These are phyloP conservation scores for Chaetomium sp. DNA, from an alignment of 2,329 filamentous ascomycete species.

Conservation along the genomic window DNA sequence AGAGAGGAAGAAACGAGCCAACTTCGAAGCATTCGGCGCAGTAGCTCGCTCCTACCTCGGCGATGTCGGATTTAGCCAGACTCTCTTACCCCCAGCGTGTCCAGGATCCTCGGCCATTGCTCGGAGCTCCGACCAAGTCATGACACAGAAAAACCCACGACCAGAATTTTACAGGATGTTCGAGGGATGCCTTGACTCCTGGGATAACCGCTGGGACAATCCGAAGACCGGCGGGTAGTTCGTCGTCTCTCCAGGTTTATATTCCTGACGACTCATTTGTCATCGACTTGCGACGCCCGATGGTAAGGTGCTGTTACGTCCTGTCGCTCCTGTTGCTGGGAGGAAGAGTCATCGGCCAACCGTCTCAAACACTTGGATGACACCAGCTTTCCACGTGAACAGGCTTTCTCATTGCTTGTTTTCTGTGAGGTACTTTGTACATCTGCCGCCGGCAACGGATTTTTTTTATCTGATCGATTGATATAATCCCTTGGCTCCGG, in stretches of 20 bases:
- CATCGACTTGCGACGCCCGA: conserved; percentile 1
- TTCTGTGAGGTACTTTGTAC: no score
- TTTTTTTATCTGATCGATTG: conserved; percentile 20
- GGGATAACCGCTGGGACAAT: background rate
- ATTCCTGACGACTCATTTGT: background rate
- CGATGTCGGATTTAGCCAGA: conserved; percentile 9
- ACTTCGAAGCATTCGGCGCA: no score
- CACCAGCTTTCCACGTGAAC: no score
- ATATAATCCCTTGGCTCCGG: no score
- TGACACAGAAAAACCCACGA: conserved; percentile 1
- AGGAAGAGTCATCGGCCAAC: background rate
- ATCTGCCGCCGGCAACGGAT: no score
- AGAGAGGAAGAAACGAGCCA: no score
- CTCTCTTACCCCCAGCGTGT: background rate
- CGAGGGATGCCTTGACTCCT: background rate
- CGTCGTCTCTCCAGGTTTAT: background rate
- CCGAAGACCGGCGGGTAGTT: background rate
- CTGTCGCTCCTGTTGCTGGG: background rate
- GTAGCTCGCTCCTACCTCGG: background rate
- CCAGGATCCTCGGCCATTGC: conserved; percentile 7
- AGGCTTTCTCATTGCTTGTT: no score
- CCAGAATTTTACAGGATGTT: background rate
- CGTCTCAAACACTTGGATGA: no score
- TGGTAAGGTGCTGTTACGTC: background rate
- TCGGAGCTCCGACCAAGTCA: conserved; percentile 12